These are phyloP conservation scores for Antrodiella citrinella DNA, from an alignment of 768 basidiomycete genomes.

Conservation along the genomic window DNA sequence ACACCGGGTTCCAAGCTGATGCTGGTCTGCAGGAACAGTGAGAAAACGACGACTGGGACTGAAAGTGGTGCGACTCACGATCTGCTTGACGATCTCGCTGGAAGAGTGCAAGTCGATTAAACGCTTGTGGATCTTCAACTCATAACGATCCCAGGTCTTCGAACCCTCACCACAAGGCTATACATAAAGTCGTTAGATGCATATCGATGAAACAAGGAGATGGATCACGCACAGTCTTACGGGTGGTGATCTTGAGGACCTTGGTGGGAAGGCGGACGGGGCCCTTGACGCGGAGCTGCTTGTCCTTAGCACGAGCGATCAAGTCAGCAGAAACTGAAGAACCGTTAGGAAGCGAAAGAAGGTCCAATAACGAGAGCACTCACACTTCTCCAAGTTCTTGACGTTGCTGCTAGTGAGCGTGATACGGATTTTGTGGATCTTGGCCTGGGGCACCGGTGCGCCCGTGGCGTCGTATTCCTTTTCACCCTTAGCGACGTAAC, in stretches of 20 bases:
- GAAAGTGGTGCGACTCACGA: constrained; percentile 48
- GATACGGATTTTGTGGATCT: constrained; percentile 99
- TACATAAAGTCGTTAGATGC: background rate
- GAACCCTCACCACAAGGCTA: constrained; percentile 99
- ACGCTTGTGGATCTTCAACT: constrained; percentile 99
- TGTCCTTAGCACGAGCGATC: constrained; percentile 99
- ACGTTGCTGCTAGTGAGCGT: constrained; percentile 98
- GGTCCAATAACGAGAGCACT: constrained; percentile 15
- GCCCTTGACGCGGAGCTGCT: constrained; percentile 98
- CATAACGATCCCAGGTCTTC: constrained; percentile 99
- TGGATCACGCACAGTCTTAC: constrained; percentile 76
- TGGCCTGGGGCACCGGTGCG: constrained; percentile 74
- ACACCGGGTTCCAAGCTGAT: constrained; percentile 99
- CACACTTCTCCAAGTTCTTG: constrained; percentile 98
- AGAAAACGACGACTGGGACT: background rate
- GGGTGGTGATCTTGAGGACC: constrained; percentile 97
- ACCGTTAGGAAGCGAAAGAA: background rate
- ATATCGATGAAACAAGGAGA: background rate
- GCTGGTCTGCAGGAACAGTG: constrained; percentile 57
- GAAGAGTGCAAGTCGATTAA: constrained; percentile 98
- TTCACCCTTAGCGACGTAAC: constrained; percentile 98
- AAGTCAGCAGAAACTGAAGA: constrained; percentile 83
- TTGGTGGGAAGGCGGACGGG: constrained; percentile 99
- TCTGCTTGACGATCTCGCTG: constrained; percentile 99
- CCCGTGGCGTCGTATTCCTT: constrained; percentile 96